Conservation (phyloP, 2,329 filamentous ascomycete species). For the Penicillium sp. region DNA sequence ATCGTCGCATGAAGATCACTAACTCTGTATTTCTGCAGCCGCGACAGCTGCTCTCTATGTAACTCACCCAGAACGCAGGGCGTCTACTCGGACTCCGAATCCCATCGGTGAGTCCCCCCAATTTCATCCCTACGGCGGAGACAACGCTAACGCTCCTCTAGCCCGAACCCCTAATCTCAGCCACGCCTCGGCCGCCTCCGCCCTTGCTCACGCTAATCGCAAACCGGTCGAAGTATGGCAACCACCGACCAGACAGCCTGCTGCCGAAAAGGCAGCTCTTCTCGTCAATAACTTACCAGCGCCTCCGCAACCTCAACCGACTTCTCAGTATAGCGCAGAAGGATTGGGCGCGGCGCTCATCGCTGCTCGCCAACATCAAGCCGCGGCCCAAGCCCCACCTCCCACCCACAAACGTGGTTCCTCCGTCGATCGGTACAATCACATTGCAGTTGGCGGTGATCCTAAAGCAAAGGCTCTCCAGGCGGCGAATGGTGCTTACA, state of each 20-base stretch:
- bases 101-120: constrained; percentile 23
- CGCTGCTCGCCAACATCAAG: constrained; percentile 48
- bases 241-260: constrained; percentile 59
- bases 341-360: constrained; percentile 75
- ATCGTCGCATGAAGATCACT: constrained; percentile 15
- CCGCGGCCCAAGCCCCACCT: constrained; percentile 14
- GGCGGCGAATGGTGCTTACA: constrained; percentile 78
- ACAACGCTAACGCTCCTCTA: constrained; percentile 3
- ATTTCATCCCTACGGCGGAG: background rate
- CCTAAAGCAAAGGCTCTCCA: constrained; percentile 65
- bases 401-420: constrained; percentile 21
- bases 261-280: constrained; percentile 61
- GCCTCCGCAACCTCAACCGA: constrained; percentile 20
- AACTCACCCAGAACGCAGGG: constrained; percentile 45
- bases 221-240: constrained; percentile 68
- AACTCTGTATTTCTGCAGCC: constrained; percentile 41
- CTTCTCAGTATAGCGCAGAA: constrained; percentile 61
- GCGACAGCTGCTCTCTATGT: constrained; percentile 64
- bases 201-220: constrained; percentile 70
- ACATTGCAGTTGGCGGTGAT: constrained; percentile 53
- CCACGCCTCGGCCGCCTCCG: constrained; percentile 68
- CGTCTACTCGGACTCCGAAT: constrained; percentile 29
- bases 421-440: constrained; percentile 47
- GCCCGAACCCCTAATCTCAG: constrained; percentile 55
- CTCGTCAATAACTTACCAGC: constrained; percentile 61